phyloP scores from a whole-genome alignment of 2,329 filamentous ascomycete species.

The Fusarium nodosum region DNA sequence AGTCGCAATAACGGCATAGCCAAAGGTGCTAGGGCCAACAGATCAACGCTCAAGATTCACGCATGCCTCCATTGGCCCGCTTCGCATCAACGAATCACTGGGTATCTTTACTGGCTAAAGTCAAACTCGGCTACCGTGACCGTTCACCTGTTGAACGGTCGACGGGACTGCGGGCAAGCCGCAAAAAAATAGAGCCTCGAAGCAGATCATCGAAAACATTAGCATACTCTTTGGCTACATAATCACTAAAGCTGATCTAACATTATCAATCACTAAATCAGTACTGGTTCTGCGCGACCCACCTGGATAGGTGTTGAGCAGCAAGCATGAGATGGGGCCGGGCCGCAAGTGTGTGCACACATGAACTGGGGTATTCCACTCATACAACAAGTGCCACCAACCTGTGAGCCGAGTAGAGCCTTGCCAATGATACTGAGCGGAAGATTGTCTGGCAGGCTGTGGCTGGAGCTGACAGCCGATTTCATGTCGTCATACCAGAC shows the following conservation, averaged over 20 bases:
- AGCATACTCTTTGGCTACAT: no score
- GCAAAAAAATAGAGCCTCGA: no score
- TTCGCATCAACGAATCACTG: slow-evolving; percentile 14
- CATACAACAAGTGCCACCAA: slow-evolving; percentile 32
- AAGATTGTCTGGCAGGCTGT: slow-evolving; percentile 16
- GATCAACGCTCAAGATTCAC: slow-evolving; percentile 28
- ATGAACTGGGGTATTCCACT: slow-evolving; percentile 32
- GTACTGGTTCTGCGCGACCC: no score
- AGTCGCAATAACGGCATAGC: slow-evolving; percentile 12
- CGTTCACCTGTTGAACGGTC: slow-evolving; percentile 9
- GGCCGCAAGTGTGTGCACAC: slow-evolving; percentile 22
- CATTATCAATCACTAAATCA: no score
- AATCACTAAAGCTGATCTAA: no score
- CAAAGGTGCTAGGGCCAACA: slow-evolving; percentile 38
- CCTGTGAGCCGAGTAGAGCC: slow-evolving; percentile 4
- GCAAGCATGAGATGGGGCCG: slow-evolving; percentile 30
- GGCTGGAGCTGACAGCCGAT: slow-evolving; percentile 31
- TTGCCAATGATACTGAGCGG: slow-evolving; percentile 13
- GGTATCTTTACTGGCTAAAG: slow-evolving; percentile 18
- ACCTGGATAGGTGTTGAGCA: slow-evolving; percentile 20
- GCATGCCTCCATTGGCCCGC: slow-evolving; percentile 32
- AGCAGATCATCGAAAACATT: no score
- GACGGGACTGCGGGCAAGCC: slow-evolving; percentile 1
- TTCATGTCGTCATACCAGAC: slow-evolving; percentile 40
- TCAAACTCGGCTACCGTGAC: neutral